Percentiles rank a stretch among this genome's conserved stretches.
These are phyloP conservation scores for Colletotrichum tofieldiae DNA, from an alignment of 2,329 filamentous ascomycete species.

Conservation along the genomic window DNA sequence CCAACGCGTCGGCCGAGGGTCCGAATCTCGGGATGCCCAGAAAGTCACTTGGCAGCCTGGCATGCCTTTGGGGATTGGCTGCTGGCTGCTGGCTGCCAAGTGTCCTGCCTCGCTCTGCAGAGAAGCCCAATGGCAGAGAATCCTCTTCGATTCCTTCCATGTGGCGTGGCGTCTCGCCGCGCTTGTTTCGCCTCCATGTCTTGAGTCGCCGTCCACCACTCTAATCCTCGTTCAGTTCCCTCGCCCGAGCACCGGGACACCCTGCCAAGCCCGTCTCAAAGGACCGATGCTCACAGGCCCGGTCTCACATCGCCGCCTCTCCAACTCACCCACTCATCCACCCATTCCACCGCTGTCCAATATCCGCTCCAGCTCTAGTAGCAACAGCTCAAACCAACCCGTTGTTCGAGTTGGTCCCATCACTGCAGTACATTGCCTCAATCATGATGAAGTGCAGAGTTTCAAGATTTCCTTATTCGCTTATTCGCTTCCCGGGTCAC, in stretches of 20 bases:
- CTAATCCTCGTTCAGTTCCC: constrained; percentile 15
- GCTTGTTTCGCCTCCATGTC: constrained; percentile 37
- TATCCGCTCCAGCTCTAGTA: constrained; percentile 1
- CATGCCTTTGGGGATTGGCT: background rate
- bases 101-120: constrained; percentile 31
- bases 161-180: constrained; percentile 32
- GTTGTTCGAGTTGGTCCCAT: constrained; percentile 31
- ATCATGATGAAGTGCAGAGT: constrained; percentile 40
- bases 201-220: background rate
- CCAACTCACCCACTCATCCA: constrained; percentile 8
- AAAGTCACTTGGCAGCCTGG: constrained; percentile 6
- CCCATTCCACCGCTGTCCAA: background rate
- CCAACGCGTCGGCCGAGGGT: constrained; percentile 25
- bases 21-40: constrained; percentile 38
- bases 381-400: constrained; percentile 12
- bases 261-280: constrained; percentile 33
- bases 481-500: constrained; percentile 29
- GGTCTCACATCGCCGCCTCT: constrained; percentile 28
- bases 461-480: constrained; percentile 33
- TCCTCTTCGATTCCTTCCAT: constrained; percentile 34
- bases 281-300: constrained; percentile 34
- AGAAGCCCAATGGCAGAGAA: constrained; percentile 30
- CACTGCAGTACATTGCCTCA: constrained; percentile 28
- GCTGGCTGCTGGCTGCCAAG: constrained; percentile 9
- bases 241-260: constrained; percentile 24